Percentiles rank a stretch among this genome's conserved stretches.
Conservation (phyloP, 1,284 basidiomycete genomes). For the Xerocomus minutiporus region DNA sequence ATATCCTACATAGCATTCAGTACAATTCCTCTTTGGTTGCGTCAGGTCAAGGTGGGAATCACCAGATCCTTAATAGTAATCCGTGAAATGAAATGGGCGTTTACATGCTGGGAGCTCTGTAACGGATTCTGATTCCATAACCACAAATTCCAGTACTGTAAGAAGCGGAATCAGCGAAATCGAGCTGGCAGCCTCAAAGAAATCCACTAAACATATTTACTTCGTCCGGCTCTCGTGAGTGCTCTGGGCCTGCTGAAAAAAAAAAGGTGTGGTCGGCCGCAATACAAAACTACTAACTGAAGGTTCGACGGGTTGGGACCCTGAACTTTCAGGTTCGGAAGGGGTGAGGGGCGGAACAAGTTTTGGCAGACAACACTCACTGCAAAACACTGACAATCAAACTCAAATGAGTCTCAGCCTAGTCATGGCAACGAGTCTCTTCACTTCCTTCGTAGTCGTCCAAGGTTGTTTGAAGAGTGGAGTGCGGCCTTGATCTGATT, state of each 20-base stretch:
- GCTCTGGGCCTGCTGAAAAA: no score
- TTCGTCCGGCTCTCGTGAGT: no score
- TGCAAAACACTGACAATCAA: no score
- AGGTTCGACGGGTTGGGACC: no score
- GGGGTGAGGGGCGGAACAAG: no score
- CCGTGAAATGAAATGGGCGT: slow-evolving; percentile 14
- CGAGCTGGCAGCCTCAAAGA: neutral
- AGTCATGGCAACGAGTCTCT: no score
- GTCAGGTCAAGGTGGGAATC: slow-evolving; percentile 22
- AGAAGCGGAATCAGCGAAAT: neutral
- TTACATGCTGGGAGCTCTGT: slow-evolving; percentile 1
- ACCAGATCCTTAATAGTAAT: slow-evolving; percentile 16
- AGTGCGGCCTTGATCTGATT: neutral
- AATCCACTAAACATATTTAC: neutral
- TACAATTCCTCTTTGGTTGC: neutral
- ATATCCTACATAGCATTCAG: neutral
- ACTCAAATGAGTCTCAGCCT: no score
- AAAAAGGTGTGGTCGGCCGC: neutral
- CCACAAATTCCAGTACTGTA: neutral
- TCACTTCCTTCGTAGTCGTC: no score
- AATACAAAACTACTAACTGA: no score
- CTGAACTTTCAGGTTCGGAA: no score
- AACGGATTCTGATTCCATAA: neutral
- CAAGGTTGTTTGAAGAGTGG: neutral
- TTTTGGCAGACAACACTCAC: no score